Evolutionary conservation across 768 basidiomycete species (phyloP).

Genomic region (Tephrocybe rancida): DNA sequence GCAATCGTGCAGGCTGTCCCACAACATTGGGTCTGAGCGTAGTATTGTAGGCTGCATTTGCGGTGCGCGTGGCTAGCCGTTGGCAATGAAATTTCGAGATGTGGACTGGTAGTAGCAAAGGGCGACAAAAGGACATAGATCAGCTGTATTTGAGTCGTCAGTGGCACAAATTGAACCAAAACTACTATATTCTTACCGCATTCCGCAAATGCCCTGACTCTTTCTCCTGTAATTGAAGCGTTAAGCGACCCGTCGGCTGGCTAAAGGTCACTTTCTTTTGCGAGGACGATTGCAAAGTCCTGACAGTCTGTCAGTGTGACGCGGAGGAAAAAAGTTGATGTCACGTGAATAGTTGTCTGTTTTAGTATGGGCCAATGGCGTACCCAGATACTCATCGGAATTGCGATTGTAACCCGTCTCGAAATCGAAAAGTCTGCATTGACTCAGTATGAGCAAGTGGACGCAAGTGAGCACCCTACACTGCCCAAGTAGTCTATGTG

Average conservation of each 20-base stretch:
- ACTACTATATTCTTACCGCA: slow-evolving; percentile 47
- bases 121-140: slow-evolving; percentile 81
- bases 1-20: neutral
- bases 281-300: neutral
- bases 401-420: no score
- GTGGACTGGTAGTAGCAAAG: slow-evolving; percentile 51
- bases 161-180: slow-evolving; percentile 4
- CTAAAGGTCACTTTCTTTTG: slow-evolving; percentile 7
- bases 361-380: neutral
- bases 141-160: slow-evolving; percentile 41
- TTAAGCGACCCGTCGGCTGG: slow-evolving; percentile 15
- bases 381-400: no score
- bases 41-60: slow-evolving; percentile 23
- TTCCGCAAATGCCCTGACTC: slow-evolving; percentile 44
- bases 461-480: no score
- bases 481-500: no score
- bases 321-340: slow-evolving; percentile 12
- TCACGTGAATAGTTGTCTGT: slow-evolving; percentile 11
- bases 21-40: neutral
- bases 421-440: no score
- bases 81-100: slow-evolving; percentile 28
- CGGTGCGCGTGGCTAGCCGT: slow-evolving; percentile 20
- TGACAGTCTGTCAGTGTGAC: neutral
- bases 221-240: slow-evolving; percentile 13
- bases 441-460: no score